phyloP scores from a whole-genome alignment of 2,329 filamentous ascomycete genomes.

The Aureobasidium lini region DNA sequence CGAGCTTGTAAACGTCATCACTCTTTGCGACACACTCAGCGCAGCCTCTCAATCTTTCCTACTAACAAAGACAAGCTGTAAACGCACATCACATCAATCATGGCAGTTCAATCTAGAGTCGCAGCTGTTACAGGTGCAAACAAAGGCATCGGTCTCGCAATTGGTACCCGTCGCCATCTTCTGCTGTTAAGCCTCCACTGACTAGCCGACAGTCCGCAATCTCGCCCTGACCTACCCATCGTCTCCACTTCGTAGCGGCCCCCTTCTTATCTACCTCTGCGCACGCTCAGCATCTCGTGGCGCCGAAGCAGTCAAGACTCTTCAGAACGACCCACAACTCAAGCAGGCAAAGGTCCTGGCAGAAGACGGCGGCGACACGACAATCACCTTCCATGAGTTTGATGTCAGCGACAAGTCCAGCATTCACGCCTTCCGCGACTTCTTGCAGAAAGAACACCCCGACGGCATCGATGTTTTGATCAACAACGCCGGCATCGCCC shows the following conservation, averaged over 20 bases:
- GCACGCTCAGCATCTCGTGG: conserved; percentile 43
- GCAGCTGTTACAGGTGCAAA: conserved; percentile 50
- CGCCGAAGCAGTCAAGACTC: conserved; percentile 37
- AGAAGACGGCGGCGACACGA: conserved; percentile 36
- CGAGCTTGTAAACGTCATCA: too few species aligned
- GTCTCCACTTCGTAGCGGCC: conserved; percentile 40
- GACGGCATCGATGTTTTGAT: conserved; percentile 46
- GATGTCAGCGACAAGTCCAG: conserved; percentile 43
- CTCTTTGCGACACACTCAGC: too few species aligned
- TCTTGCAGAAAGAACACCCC: conserved; percentile 38
- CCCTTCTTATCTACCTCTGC: conserved; percentile 48
- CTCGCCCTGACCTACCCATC: conserved; percentile 47
- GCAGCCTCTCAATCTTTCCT: too few species aligned
- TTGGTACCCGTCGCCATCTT: conserved; percentile 27
- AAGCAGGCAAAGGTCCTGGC: conserved; percentile 40
- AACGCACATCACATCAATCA: conserved; percentile 9
- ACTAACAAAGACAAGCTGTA: too few species aligned
- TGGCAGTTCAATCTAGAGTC: conserved; percentile 30
- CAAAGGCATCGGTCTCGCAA: conserved; percentile 45
- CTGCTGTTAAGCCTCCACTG: background rate
- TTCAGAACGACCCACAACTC: conserved; percentile 39
- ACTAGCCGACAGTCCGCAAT: conserved; percentile 37
- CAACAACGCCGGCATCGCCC: conserved; percentile 47
- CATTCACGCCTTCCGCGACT: conserved; percentile 35
- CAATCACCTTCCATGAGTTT: conserved; percentile 41